A percentile compares a stretch with the other conserved stretches of the same genome.
Conservation (phyloP, 495 filamentous ascomycete genomes). For the Penicillium bialowiezense region DNA sequence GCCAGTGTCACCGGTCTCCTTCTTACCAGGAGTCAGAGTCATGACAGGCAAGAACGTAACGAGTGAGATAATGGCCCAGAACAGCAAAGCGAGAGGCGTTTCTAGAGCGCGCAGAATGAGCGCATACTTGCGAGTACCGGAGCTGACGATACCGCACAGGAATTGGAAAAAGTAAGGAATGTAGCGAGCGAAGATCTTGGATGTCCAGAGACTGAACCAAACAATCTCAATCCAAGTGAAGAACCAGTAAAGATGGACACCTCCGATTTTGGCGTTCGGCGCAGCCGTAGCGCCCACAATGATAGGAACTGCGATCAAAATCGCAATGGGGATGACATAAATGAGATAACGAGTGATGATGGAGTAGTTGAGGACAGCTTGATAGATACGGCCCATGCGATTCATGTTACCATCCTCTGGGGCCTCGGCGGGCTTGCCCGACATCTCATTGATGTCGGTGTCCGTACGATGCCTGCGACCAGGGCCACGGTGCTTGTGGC, state of each 20-base stretch:
- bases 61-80: slow-evolving; percentile 78
- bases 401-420: slow-evolving; percentile 65
- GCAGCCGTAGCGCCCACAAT: slow-evolving; percentile 63
- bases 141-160: slow-evolving; percentile 82
- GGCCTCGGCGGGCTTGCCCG: slow-evolving; percentile 42
- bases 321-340: slow-evolving; percentile 76
- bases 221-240: slow-evolving; percentile 91
- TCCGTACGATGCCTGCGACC: slow-evolving; percentile 46
- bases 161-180: slow-evolving; percentile 84
- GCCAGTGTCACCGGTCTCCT: slow-evolving; percentile 24
- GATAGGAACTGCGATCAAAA: slow-evolving; percentile 76
- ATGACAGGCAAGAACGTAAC: slow-evolving; percentile 73
- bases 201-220: slow-evolving; percentile 85
- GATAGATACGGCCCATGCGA: slow-evolving; percentile 82
- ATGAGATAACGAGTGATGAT: slow-evolving; percentile 85
- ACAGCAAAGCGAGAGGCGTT: slow-evolving; percentile 80
- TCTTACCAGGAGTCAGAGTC: slow-evolving; percentile 40
- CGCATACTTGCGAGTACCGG: slow-evolving; percentile 90
- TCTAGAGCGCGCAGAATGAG: slow-evolving; percentile 75
- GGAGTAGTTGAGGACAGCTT: slow-evolving; percentile 79
- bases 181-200: slow-evolving; percentile 75
- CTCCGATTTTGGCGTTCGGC: slow-evolving; percentile 54
- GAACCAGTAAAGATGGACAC: slow-evolving; percentile 70
- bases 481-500: slow-evolving; percentile 39
- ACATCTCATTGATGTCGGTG: slow-evolving; percentile 41